phyloP scores from a whole-genome alignment of 2,329 filamentous ascomycete species.

The Phaeosphaeria sp. region DNA sequence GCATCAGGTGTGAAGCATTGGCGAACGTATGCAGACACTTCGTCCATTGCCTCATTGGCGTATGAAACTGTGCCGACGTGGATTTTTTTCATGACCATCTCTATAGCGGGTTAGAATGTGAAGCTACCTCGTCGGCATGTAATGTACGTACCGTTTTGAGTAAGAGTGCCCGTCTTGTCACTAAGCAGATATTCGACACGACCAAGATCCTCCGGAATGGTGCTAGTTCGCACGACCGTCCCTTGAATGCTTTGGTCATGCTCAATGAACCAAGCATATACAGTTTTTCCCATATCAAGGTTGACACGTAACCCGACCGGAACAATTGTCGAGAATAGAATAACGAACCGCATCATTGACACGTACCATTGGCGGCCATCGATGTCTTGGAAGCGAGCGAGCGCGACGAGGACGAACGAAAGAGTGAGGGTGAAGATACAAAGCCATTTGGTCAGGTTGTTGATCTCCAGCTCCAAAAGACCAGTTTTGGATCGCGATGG shows the following conservation, averaged over 20 bases:
- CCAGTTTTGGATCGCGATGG: conserved; percentile 93
- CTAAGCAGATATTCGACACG: conserved; percentile 95
- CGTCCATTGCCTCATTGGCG: conserved; percentile 98
- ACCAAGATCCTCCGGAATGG: conserved; percentile 94
- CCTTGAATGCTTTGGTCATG: conserved; percentile 87
- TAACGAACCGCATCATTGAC: conserved; percentile 96
- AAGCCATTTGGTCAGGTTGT: conserved; percentile 93
- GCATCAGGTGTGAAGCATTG: conserved; percentile 72
- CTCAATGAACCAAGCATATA: conserved; percentile 96
- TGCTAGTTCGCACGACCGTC: conserved; percentile 93
- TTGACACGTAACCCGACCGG: conserved; percentile 97
- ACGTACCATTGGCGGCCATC: conserved; percentile 83
- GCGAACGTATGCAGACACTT: conserved; percentile 83
- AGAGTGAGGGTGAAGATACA: conserved; percentile 86
- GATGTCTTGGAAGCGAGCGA: conserved; percentile 78
- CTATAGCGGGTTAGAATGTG: conserved; percentile 49
- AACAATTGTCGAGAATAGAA: conserved; percentile 98
- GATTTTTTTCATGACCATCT: conserved; percentile 99
- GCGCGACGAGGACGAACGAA: conserved; percentile 84
- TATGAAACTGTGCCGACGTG: conserved; percentile 98
- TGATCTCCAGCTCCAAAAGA: conserved; percentile 93
- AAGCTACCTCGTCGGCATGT: conserved; percentile 8
- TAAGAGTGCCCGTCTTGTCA: conserved; percentile 97
- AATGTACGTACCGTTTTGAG: conserved; percentile 72
- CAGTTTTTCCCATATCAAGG: conserved; percentile 94